These are phyloP conservation scores for Coemansia sp. DNA, from an alignment of 192 early-diverging fungal genomes.

Conservation along the genomic window DNA sequence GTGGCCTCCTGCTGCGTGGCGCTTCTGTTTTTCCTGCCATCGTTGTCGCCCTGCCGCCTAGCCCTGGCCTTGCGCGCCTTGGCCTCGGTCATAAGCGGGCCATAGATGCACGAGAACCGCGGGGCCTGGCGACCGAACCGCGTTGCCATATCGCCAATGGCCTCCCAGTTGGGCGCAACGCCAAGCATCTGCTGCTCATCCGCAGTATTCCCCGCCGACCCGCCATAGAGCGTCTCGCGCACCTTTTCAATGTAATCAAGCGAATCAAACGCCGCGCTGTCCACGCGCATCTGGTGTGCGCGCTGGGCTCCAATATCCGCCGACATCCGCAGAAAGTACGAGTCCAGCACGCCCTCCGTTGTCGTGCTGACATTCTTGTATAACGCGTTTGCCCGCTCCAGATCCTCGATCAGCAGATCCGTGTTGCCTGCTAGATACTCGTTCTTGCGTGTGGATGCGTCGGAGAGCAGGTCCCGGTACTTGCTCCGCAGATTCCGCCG, in stretches of 20 bases:
- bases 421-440: conserved; percentile 41
- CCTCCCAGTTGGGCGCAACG: conserved; percentile 59
- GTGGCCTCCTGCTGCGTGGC: neutral
- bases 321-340: conserved; percentile 72
- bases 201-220: conserved; percentile 26
- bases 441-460: conserved; percentile 40
- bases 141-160: conserved; percentile 58
- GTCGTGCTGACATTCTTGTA: conserved; percentile 67
- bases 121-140: conserved; percentile 61
- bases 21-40: neutral
- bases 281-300: conserved; percentile 73
- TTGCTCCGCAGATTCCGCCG: conserved; percentile 39
- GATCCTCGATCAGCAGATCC: conserved; percentile 32
- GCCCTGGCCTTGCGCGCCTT: conserved; percentile 24
- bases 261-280: conserved; percentile 72
- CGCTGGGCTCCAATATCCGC: conserved; percentile 76
- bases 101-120: conserved; percentile 77
- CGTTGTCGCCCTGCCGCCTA: neutral
- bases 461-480: conserved; percentile 48
- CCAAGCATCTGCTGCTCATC: conserved; percentile 50
- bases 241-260: conserved; percentile 75
- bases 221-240: conserved; percentile 54
- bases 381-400: conserved; percentile 43
- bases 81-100: conserved; percentile 29
- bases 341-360: conserved; percentile 88